Base-by-base conservation (phyloP, 2,329 filamentous ascomycete species). In the Fusarium decemcellulare region DNA sequence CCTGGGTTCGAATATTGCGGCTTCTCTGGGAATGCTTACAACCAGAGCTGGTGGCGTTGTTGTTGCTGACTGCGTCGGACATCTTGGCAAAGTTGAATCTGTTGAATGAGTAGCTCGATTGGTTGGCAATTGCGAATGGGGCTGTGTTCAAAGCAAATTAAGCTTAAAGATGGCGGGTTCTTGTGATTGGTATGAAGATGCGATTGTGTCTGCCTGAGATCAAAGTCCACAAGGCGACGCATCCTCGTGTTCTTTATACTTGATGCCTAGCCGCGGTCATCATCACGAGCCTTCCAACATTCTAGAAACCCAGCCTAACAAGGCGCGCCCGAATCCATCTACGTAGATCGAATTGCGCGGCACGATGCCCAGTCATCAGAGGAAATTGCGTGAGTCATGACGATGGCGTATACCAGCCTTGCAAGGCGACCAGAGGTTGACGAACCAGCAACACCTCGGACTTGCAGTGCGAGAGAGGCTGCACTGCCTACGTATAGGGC, bases 351-450 rank as follows among this genome's bases (percentile, higher is more conserved):
- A 56, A 40, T 63, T 69, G 65, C 59, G 64, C 61, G 71, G 50
- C 39, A 47, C 56, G 16, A 54, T 55, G 32, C 18, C 30, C 40
- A 61, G 39, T 30, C 55, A 59, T n/a, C 59, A 36, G 12, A 42
- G 44, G 6, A 12, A 32, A 47, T 67, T 71, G 59, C 72, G 73
- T 74, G 72, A 74, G 52, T 75, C 73, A 72, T 73, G 58, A 75
- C 72, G 70, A 62, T 69, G 63, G 12, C 43, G 27, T 40, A 16
- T 44, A 18, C 46, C 51, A 59, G 65, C 55, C 46, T 61, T 36
- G 18, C 10, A 53, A 58, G 53, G 44, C 50, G 27, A 58, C 52
- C 32, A 63, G 23, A 56, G 29, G 50, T 44, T 62, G 57, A 63
- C 43, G 42, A 59, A 53, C 14, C 16, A 67, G 23, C 32, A 37